Evolutionary conservation across 2,329 filamentous ascomycete species (phyloP), one percentile per base, ranked within the genome.

Genomic region (Scedosporium aurantiacum): DNA sequence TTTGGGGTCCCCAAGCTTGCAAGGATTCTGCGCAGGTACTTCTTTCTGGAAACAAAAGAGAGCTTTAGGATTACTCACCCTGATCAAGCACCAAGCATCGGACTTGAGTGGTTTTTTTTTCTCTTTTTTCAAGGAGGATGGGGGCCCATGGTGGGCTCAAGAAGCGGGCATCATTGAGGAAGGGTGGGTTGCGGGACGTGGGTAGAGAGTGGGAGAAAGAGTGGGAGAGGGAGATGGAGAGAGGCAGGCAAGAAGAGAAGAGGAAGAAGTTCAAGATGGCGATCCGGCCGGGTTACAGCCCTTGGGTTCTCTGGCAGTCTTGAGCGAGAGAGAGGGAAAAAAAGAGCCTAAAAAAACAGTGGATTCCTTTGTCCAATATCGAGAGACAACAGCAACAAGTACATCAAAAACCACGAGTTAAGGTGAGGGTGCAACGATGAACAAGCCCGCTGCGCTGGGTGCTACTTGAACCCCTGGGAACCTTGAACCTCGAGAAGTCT

Each of bases 21-120:
- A 54, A 28, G 58, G 58, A 60, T 60, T 16, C 14, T 23, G 45
- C 23, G 27, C 16, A 47, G 58, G 41, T n/a, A 50, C 12, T 18
- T 21, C 43, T n/a, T 32, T 52, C 43, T 21, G 28, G 23, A n/a
- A 45, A 45, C 27, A 50, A 52, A 23, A 50, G 40, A 23, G 45
- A 50, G n/a, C n/a, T 18, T 18, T 2, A 16, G 21, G 58, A 37
- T 32, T 50, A 57, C 32, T 57, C 32, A 40, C 54, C 32, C 27
- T 18, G 18, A 18, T 55, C 21, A 23, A 28, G 25, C 43, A 54
- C 23, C 50, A 27, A 54, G 50, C 50, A 25, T 54, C 50, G 50
- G 50, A 54, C 50, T 54, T 54, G 50, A 54, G 50, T 7, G 37
- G 57, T 25, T 59, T 59, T n/a, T n/a, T n/a, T n/a, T n/a, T n/a